phyloP scores from a whole-genome alignment of 148 eudicot species.

The Euryodendron excelsum region DNA sequence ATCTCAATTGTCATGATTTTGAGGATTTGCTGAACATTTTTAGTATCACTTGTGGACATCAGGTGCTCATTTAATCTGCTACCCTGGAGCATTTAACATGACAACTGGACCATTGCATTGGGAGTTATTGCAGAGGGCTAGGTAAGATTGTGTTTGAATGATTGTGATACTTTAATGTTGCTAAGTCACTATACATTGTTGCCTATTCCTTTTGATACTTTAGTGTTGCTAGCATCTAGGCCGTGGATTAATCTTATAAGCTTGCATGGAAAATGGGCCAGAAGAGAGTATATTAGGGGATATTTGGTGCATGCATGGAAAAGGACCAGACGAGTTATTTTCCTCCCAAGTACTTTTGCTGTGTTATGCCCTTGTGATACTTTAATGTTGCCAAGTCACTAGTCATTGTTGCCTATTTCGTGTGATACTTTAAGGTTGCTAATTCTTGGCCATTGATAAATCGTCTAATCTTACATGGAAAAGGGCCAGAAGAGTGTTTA shows the following conservation, averaged over 20 bases:
- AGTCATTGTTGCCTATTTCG: no score
- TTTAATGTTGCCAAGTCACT: no score
- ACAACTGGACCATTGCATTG: constrained; percentile 97
- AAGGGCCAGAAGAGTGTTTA: no score
- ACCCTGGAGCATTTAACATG: constrained; percentile 99
- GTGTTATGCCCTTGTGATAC: no score
- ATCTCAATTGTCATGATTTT: not conserved
- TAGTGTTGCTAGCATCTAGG: not conserved
- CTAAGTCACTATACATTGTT: not conserved
- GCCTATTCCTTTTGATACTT: not conserved
- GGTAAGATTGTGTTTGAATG: constrained; percentile 31
- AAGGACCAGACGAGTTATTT: no score
- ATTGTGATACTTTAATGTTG: not conserved
- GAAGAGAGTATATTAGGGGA: not conserved
- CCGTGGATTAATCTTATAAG: not conserved
- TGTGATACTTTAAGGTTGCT: no score
- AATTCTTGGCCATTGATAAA: no score
- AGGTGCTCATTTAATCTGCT: constrained; percentile 93
- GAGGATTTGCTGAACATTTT: not conserved
- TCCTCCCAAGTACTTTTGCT: no score
- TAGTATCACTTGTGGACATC: constrained; percentile 8
- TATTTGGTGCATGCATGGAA: no score
- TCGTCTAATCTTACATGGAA: no score
- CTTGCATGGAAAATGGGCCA: not conserved
- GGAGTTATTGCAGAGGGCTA: constrained; percentile 94